These are phyloP conservation scores for Nakazawaea anatomiae DNA, from an alignment of 805 yeast species.

Conservation along the genomic window DNA sequence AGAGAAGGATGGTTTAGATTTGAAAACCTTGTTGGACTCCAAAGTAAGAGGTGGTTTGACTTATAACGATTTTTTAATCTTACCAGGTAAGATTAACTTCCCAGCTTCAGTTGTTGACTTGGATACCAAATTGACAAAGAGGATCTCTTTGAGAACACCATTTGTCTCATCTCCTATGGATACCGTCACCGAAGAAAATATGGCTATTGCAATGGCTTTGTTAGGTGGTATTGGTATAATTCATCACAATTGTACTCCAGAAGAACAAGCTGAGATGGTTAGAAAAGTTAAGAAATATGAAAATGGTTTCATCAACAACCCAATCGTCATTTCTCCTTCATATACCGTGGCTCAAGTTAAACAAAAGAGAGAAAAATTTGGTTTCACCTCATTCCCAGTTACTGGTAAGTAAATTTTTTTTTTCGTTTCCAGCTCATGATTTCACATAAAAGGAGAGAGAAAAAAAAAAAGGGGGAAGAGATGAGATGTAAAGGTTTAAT, in stretches of 20 bases:
- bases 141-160: conserved; percentile 87
- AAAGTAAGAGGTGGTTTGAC: conserved; percentile 90
- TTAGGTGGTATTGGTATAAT: conserved; percentile 98
- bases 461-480: no score
- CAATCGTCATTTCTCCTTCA: conserved; percentile 75
- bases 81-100: conserved; percentile 92
- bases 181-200: conserved; percentile 93
- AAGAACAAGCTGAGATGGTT: conserved; percentile 98
- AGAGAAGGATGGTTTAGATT: conserved; percentile 79
- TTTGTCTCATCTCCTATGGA: conserved; percentile 99
- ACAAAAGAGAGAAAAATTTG: conserved; percentile 61
- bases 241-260: conserved; percentile 95
- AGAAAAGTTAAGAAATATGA: conserved; percentile 93
- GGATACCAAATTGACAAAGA: conserved; percentile 86
- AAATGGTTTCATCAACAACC: conserved; percentile 95
- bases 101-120: conserved; percentile 72
- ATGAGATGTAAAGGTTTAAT: neutral
- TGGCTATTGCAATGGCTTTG: conserved; percentile 98
- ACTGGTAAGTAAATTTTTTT: conserved; percentile 74
- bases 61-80: conserved; percentile 90
- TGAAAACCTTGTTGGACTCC: conserved; percentile 84
- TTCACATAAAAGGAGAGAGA: no score
- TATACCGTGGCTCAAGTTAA: conserved; percentile 78
- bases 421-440: neutral
- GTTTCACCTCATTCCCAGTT: conserved; percentile 98